These are phyloP conservation scores for Tolypocladium endophyticum DNA, from an alignment of 2,329 filamentous ascomycete genomes.

Conservation along the genomic window DNA sequence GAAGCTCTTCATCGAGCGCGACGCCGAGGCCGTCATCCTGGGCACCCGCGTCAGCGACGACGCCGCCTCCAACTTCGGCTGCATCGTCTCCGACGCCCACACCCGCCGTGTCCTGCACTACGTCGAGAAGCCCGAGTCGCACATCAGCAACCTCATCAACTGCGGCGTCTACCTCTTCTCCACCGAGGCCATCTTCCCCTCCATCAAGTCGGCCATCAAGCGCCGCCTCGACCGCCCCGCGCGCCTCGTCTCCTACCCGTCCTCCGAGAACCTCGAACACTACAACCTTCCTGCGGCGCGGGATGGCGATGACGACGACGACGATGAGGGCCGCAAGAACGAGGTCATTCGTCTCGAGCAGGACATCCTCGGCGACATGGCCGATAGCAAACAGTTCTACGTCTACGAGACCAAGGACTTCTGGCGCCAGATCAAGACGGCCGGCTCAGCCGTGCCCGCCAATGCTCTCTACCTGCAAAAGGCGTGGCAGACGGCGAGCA, in stretches of 20 bases:
- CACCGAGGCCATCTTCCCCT: constrained; percentile 92
- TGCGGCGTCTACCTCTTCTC: constrained; percentile 97
- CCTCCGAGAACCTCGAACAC: constrained; percentile 81
- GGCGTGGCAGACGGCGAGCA: constrained; percentile 70
- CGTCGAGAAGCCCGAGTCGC: constrained; percentile 96
- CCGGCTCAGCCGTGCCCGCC: constrained; percentile 89
- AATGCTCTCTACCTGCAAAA: constrained; percentile 95
- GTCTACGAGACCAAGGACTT: constrained; percentile 98
- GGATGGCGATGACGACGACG: constrained; percentile 39
- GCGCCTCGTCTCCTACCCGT: constrained; percentile 87
- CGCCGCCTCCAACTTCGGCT: constrained; percentile 90
- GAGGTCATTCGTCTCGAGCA: constrained; percentile 92
- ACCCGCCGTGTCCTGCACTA: constrained; percentile 95
- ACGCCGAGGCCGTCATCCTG: constrained; percentile 92
- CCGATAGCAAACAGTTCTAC: constrained; percentile 96
- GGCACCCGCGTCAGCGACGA: constrained; percentile 87
- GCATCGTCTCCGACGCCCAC: constrained; percentile 90
- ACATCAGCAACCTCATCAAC: constrained; percentile 98
- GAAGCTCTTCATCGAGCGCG: constrained; percentile 83
- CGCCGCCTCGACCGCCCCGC: constrained; percentile 76
- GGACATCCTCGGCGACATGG: constrained; percentile 89
- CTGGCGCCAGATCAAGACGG: constrained; percentile 99
- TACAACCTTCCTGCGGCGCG: constrained; percentile 34
- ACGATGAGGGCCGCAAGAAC: constrained; percentile 68
- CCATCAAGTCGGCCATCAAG: constrained; percentile 90